These are phyloP conservation scores for Mycosphaerella arachidis DNA, from an alignment of 2,329 filamentous ascomycete genomes.

Conservation along the genomic window DNA sequence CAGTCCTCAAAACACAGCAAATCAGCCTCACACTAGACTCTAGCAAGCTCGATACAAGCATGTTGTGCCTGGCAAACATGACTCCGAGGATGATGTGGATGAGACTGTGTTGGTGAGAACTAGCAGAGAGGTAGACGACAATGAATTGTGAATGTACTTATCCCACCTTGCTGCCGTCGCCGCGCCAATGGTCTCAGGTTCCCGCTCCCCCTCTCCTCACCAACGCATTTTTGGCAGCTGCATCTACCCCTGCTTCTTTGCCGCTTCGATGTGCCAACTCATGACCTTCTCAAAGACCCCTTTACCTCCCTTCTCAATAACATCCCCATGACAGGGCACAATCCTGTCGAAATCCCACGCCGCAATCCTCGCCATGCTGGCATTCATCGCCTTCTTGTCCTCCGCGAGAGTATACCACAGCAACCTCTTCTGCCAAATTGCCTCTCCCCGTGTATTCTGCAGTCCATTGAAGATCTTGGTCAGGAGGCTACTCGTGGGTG, in stretches of 20 bases:
- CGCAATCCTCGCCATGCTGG: conserved; percentile 64
- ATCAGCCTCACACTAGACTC: too few relatives aligned
- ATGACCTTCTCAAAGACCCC: conserved; percentile 72
- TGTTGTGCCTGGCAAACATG: too few relatives aligned
- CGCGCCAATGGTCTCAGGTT: background rate
- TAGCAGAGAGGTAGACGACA: too few relatives aligned
- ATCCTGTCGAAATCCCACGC: conserved; percentile 80
- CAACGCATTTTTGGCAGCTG: background rate
- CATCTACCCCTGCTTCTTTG: conserved; percentile 28
- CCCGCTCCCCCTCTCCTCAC: background rate
- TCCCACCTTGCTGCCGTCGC: background rate
- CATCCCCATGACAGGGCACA: conserved; percentile 91
- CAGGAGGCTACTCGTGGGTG: conserved; percentile 53
- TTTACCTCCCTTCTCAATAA: conserved; percentile 71
- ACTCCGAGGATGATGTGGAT: too few relatives aligned
- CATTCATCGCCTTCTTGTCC: conserved; percentile 65
- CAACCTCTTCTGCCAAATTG: conserved; percentile 74
- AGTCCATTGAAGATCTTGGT: conserved; percentile 56
- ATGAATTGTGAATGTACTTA: too few relatives aligned
- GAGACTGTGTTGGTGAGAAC: too few relatives aligned
- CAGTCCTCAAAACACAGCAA: too few relatives aligned
- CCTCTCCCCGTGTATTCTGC: conserved; percentile 56
- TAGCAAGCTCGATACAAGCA: too few relatives aligned
- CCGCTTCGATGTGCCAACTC: conserved; percentile 68
- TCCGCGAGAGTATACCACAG: conserved; percentile 69